These are phyloP conservation scores for Sporisorium graminicola DNA, from an alignment of 1,284 basidiomycete genomes.

Conservation along the genomic window DNA sequence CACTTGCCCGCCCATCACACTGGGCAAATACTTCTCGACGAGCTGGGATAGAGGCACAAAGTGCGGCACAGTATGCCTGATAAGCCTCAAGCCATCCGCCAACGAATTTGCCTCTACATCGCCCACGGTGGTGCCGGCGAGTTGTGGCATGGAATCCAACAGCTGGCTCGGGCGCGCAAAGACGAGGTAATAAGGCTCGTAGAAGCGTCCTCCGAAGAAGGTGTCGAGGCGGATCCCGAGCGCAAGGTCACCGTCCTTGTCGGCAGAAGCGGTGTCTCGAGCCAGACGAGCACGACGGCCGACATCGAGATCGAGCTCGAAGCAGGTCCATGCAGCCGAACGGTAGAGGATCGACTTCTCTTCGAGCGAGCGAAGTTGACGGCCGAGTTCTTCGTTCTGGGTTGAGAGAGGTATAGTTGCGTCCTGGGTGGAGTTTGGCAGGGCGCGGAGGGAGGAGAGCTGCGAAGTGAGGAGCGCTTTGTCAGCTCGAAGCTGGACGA, in stretches of 20 bases:
- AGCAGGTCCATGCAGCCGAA: constrained; percentile 53
- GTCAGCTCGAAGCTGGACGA: constrained; percentile 43
- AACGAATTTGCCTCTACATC: constrained; percentile 24
- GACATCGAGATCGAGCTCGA: constrained; percentile 58
- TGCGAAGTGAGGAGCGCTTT: constrained; percentile 35
- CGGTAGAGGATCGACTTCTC: constrained; percentile 53
- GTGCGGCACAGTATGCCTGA: constrained; percentile 58
- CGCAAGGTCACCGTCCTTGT: constrained; percentile 42
- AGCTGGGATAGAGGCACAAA: constrained; percentile 51
- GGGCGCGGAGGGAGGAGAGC: constrained; percentile 31
- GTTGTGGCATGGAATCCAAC: constrained; percentile 31
- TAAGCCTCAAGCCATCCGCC: constrained; percentile 32
- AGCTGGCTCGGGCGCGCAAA: constrained; percentile 50
- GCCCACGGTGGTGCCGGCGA: constrained; percentile 23
- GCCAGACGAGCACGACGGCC: constrained; percentile 46
- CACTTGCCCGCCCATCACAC: constrained; percentile 24
- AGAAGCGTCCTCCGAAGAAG: constrained; percentile 51
- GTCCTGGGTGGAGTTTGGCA: constrained; percentile 13
- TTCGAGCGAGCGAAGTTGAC: constrained; percentile 35
- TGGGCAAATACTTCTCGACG: constrained; percentile 46
- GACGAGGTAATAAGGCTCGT: constrained; percentile 56
- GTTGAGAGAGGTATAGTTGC: constrained; percentile 9
- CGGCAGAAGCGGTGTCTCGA: constrained; percentile 20
- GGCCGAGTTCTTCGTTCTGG: constrained; percentile 32
- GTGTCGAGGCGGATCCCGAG: constrained; percentile 56